These are phyloP conservation scores for Cinnamomum micranthum DNA, from an alignment of 164 flowering plant genomes.

Conservation along the genomic window DNA sequence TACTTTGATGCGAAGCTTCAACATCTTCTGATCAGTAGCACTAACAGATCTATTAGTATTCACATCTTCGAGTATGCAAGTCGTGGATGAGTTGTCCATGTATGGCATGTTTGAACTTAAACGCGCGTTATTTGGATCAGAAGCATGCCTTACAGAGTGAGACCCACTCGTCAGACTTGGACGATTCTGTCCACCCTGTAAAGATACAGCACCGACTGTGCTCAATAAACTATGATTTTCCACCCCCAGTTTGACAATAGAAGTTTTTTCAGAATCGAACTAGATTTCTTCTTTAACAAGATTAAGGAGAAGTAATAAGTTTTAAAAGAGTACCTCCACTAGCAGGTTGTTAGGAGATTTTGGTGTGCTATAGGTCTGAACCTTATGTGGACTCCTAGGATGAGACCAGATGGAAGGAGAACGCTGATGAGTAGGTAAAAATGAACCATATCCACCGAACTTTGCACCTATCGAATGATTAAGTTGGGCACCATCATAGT, in stretches of 20 bases:
- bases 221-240: slow-evolving; percentile 20
- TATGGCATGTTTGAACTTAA: slow-evolving; percentile 19
- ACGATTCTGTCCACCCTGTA: slow-evolving; percentile 40
- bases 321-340: slow-evolving; percentile 44
- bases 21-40: slow-evolving; percentile 48
- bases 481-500: slow-evolving; percentile 8
- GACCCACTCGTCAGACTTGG: slow-evolving; percentile 26
- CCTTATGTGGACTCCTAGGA: slow-evolving; percentile 42
- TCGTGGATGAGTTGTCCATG: slow-evolving; percentile 21
- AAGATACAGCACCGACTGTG: slow-evolving; percentile 13
- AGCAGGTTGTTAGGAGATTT: slow-evolving; percentile 33
- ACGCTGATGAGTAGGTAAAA: slow-evolving; percentile 61
- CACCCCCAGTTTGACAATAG: not conserved
- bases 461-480: slow-evolving; percentile 57
- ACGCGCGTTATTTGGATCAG: slow-evolving; percentile 23
- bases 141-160: slow-evolving; percentile 18
- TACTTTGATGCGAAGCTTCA: slow-evolving; percentile 78
- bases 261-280: not conserved
- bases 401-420: slow-evolving; percentile 44
- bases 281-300: not conserved
- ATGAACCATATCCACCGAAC: slow-evolving; percentile 85
- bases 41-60: slow-evolving; percentile 20
- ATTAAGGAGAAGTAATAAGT: not conserved
- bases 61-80: slow-evolving; percentile 26
- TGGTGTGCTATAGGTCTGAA: slow-evolving; percentile 20